Conservation (phyloP, 208 protist genomes). For the Wallacemonas sp. region DNA sequence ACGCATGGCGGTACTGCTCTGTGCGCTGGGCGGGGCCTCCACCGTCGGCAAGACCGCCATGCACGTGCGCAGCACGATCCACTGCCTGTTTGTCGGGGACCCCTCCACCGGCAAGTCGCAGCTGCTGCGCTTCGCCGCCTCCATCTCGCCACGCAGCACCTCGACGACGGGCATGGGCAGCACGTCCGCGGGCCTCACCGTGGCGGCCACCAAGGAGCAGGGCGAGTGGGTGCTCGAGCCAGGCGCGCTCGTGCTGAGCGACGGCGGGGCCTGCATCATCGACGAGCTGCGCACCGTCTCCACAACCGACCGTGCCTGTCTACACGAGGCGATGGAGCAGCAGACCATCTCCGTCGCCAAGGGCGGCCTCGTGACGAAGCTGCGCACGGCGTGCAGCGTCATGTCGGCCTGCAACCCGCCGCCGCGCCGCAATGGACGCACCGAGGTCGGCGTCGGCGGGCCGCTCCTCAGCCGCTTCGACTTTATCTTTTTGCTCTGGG, state of each 20-base stretch:
- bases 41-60: slow-evolving; percentile 65
- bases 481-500: slow-evolving; percentile 95
- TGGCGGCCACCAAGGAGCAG: slow-evolving; percentile 85
- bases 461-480: slow-evolving; percentile 97
- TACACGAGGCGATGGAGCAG: slow-evolving; percentile 99
- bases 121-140: slow-evolving; percentile 82
- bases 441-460: slow-evolving; percentile 93
- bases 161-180: slow-evolving; percentile 92
- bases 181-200: slow-evolving; percentile 92
- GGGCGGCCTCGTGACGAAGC: slow-evolving; percentile 96
- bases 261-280: slow-evolving; percentile 98
- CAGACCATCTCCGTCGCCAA: slow-evolving; percentile 97
- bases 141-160: slow-evolving; percentile 80
- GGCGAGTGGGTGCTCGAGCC: slow-evolving; percentile 96
- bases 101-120: slow-evolving; percentile 98
- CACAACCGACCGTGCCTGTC: slow-evolving; percentile 91
- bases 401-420: slow-evolving; percentile 97
- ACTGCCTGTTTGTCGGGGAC: slow-evolving; percentile 98
- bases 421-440: slow-evolving; percentile 42
- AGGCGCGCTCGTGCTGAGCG: slow-evolving; percentile 96
- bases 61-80: slow-evolving; percentile 93
- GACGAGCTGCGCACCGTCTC: slow-evolving; percentile 98
- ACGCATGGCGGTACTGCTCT: slow-evolving; percentile 78
- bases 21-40: slow-evolving; percentile 62
- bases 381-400: slow-evolving; percentile 94